These are phyloP conservation scores for Chenopodium quinoa DNA, from an alignment of 148 eudicot species.

Conservation along the genomic window DNA sequence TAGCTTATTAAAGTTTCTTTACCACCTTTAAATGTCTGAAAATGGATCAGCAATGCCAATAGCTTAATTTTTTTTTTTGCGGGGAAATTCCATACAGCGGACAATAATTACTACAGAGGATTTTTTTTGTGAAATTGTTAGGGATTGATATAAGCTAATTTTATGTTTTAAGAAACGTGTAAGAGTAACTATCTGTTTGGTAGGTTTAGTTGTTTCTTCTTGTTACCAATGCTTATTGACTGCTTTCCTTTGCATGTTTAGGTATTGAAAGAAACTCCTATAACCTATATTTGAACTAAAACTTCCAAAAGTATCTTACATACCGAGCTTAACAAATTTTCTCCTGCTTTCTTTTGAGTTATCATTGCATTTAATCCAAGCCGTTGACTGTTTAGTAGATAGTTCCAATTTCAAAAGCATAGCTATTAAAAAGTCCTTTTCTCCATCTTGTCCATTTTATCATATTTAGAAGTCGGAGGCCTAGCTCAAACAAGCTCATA, in stretches of 20 bases:
- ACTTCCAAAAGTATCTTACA: too few species aligned
- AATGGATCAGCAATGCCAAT: not conserved
- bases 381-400: too few species aligned
- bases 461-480: too few species aligned
- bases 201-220: not conserved
- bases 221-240: not conserved
- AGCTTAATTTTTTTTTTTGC: not conserved
- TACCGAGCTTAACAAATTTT: too few species aligned
- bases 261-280: constrained; percentile 80
- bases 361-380: too few species aligned
- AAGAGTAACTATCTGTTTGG: not conserved
- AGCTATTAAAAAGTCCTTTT: too few species aligned
- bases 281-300: too few species aligned
- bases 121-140: not conserved
- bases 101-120: too few species aligned
- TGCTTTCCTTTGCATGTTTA: constrained; percentile 30
- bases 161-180: not conserved
- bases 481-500: too few species aligned
- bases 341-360: too few species aligned
- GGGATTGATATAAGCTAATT: not conserved
- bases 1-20: not conserved
- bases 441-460: too few species aligned
- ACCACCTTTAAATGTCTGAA: not conserved
- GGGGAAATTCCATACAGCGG: not conserved
- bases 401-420: too few species aligned